Evolutionary conservation across 106 monocot genomes (phyloP), one percentile per base, ranked within the genome.

Genomic region (Dendrobium officinale): DNA sequence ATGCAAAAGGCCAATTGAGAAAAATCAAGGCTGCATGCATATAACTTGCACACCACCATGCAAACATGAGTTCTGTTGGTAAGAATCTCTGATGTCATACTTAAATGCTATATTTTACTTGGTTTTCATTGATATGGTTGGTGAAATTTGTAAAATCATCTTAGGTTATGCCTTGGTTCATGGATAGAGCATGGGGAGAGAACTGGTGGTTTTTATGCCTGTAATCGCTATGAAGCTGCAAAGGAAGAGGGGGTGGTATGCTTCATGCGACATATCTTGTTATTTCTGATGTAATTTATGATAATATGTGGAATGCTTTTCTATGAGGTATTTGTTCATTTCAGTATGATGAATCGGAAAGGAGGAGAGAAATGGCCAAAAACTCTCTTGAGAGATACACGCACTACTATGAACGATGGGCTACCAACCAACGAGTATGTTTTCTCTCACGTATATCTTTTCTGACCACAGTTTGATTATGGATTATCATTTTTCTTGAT

Each of bases 381-480:
- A 92, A 92, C 80, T 95, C 92, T 13, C 89, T 95, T 18, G 95
- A 95, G 84, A 92, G 95, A 83, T 95, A 95, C 79, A 95, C 90
- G 37, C 95, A 95, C 85, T 95, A 95, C 73, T 95, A 95, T 85
- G 95, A 95, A 81, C 83, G 95, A 78, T 95, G 95, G 95, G 95
- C 95, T 61, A 91, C 95, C 33, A 95, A 95, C 75, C 95, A 95
- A 77, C 85, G 85, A 42, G 86, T 91, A 84, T 44, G 88, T 82
- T 40, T 42, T 20, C 1, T 84, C 66, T 18, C 44, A 72, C 72
- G 27, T 77, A 77, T 77, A 29, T 77, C 37, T 37, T 48, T 51
- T 77, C 49, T 48, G 54, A 51, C 8, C 31, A 77, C 9, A 51
- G 19, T 10, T 24, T 77, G 18, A 43, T 19, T 74, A 43, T 74